Percentiles rank a stretch among this genome's conserved stretches.
Evolutionary conservation across 805 yeast species (phyloP).

Genomic region (Saturnispora serradocipensis): DNA sequence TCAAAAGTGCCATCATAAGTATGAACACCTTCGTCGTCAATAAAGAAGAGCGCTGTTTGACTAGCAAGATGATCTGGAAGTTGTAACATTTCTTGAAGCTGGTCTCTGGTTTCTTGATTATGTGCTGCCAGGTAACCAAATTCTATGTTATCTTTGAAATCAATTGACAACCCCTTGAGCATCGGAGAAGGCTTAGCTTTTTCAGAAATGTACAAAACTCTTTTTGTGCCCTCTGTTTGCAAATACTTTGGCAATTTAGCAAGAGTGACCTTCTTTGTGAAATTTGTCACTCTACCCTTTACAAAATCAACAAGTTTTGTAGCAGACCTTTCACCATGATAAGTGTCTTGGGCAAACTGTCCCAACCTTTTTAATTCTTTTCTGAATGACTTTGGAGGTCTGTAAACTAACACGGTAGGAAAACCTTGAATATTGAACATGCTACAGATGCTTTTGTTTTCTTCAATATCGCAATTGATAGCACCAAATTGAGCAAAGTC

Average conservation of each 20-base stretch:
- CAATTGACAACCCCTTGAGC: constrained; percentile 60
- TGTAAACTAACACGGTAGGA: constrained; percentile 75
- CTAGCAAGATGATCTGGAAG: constrained; percentile 12
- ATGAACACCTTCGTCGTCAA: constrained; percentile 16
- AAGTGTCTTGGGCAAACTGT: constrained; percentile 33
- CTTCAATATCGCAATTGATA: constrained; percentile 71
- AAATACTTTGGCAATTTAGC: constrained; percentile 24
- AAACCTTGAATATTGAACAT: constrained; percentile 60
- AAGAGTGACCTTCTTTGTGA: constrained; percentile 42
- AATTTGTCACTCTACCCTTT: constrained; percentile 53
- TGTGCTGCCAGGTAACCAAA: constrained; percentile 32
- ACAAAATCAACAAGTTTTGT: constrained; percentile 46
- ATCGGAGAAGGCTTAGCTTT: constrained; percentile 43
- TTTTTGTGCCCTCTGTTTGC: constrained; percentile 18
- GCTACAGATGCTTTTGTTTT: constrained; percentile 62
- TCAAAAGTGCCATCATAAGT: constrained; percentile 21
- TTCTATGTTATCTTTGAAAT: constrained; percentile 44
- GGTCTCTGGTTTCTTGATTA: constrained; percentile 12
- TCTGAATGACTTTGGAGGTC: constrained; percentile 57
- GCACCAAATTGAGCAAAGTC: constrained; percentile 62
- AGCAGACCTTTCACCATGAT: constrained; percentile 52
- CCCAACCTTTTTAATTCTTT: background rate
- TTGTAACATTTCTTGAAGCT: constrained; percentile 6
- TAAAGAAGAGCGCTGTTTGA: constrained; percentile 18
- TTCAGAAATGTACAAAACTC: constrained; percentile 46